Evolutionary conservation across 2,329 filamentous ascomycete genomes (phyloP).

Genomic region (Spiromastix sp.): DNA sequence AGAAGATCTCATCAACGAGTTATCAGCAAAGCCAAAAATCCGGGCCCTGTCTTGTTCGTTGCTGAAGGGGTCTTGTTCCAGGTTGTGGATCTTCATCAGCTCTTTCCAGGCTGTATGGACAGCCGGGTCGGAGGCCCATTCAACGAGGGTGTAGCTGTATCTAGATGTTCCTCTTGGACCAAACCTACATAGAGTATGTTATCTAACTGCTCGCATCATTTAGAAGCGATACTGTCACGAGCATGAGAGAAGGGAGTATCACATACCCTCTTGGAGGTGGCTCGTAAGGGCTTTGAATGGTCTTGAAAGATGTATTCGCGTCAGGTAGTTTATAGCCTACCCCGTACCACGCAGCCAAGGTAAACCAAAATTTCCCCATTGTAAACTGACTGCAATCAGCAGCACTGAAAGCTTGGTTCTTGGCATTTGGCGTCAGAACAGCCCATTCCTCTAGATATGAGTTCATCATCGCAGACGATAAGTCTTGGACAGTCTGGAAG

Average conservation of each 20-base stretch:
- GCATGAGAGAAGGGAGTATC: not conserved
- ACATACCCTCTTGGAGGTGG: constrained; percentile 13
- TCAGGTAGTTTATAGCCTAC: constrained; percentile 13
- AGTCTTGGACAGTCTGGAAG: constrained; percentile 13
- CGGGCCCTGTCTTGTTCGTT: constrained; percentile 28
- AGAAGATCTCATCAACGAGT: constrained; percentile 22
- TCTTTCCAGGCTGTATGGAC: constrained; percentile 38
- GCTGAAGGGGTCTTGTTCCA: constrained; percentile 32
- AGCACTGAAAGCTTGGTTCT: constrained; percentile 20
- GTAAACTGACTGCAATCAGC: constrained; percentile 17
- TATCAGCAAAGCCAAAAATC: constrained; percentile 38
- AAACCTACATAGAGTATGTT: constrained; percentile 24
- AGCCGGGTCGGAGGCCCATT: constrained; percentile 37
- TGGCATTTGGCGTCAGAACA: constrained; percentile 15
- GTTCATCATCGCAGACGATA: constrained; percentile 16
- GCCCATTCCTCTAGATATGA: constrained; percentile 20
- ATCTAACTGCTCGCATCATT: constrained; percentile 7
- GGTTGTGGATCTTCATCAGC: constrained; percentile 30
- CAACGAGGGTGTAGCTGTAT: constrained; percentile 31
- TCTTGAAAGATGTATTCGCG: constrained; percentile 8
- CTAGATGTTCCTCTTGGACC: constrained; percentile 32
- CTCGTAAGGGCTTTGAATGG: constrained; percentile 6
- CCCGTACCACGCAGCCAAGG: constrained; percentile 17
- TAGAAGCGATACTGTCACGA: not conserved
- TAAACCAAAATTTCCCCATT: constrained; percentile 18